Evolutionary conservation across 441 rosid species (phyloP), one percentile per base, ranked within the genome.

Genomic region (Populus hybrid): DNA sequence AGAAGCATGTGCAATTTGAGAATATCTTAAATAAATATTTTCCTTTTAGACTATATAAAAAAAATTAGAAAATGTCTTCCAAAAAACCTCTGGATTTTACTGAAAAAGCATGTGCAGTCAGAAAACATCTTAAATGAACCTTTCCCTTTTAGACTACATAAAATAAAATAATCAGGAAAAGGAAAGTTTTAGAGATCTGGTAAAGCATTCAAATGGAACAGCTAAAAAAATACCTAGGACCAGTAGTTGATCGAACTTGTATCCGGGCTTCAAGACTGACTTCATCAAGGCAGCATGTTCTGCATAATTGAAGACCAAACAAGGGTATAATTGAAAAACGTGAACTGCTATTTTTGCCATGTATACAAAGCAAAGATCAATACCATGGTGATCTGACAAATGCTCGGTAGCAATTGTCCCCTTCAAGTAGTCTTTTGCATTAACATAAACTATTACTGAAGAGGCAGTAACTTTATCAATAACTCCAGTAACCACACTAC

Each of bases 381-480:
- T 89, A 97, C 99, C 99, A 82, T 87, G 94, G 84, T 89, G 94
- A 85, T 97, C 99, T 68, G 98, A 92, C 87, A 97, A 84, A 86
- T 97, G 99, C 82, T 94, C 97, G 61, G 86, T 79, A 67, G 88
- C 81, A 81, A 97, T 84, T 82, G 88, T 89, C 80, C 99, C 99
- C 91, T 85, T 93, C 78, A 86, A 81, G 82, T 86, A 77, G 77
- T 86, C 88, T 82, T 86, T 91, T 42, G 89, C 88, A 66, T 88
- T 89, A 78, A 93, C 89, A 82, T 81, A 85, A 69, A 97, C 88
- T 80, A 86, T 71, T 67, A 93, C 87, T 63, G 86, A 88, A 87
- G 80, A 84, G 67, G 94, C 84, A 71, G 90, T 89, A 46, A 97
- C 81, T 75, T 82, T 84, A 77, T 94, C 99, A 80, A 94, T 93